phyloP scores from a whole-genome alignment of 345 rosid species.

The Barbarea vulgaris region DNA sequence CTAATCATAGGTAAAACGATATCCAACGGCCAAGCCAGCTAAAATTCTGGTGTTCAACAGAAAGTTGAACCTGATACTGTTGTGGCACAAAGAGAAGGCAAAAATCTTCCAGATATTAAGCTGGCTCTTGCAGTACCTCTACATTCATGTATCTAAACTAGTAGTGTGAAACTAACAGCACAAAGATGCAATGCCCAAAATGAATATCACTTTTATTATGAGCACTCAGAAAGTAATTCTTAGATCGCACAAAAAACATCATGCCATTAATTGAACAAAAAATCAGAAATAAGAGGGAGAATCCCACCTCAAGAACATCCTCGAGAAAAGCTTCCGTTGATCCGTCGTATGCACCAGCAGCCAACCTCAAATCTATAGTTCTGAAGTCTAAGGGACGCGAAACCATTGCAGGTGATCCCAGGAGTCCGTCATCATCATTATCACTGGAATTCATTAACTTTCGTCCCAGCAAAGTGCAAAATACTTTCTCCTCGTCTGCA shows the following conservation, averaged over 20 bases:
- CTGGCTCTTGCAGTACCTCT: slow-evolving; percentile 1
- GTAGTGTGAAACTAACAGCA: slow-evolving; percentile 1
- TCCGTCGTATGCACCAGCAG: slow-evolving; percentile 82
- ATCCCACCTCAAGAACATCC: slow-evolving; percentile 91
- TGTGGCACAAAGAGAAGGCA: slow-evolving; percentile 12
- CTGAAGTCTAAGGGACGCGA: slow-evolving; percentile 95
- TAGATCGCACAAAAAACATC: slow-evolving; percentile 16
- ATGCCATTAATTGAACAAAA: slow-evolving; percentile 14
- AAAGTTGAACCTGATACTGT: slow-evolving; percentile 11
- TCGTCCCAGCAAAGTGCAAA: slow-evolving; percentile 88
- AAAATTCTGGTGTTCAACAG: background rate
- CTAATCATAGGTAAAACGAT: slow-evolving; percentile 14
- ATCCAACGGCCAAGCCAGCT: slow-evolving; percentile 6
- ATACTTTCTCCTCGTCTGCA: slow-evolving; percentile 77
- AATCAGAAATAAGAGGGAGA: slow-evolving; percentile 8
- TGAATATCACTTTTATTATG: background rate
- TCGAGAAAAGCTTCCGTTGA: slow-evolving; percentile 90
- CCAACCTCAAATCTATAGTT: slow-evolving; percentile 95
- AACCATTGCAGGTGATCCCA: slow-evolving; percentile 96
- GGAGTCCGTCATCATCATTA: slow-evolving; percentile 94
- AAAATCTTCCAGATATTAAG: slow-evolving; percentile 3
- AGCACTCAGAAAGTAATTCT: slow-evolving; percentile 25
- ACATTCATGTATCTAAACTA: slow-evolving; percentile 16
- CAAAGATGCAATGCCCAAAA: background rate
- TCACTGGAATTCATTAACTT: slow-evolving; percentile 67